Conservation (phyloP, 176 grass and related monocot species). For the Musa acuminata region DNA sequence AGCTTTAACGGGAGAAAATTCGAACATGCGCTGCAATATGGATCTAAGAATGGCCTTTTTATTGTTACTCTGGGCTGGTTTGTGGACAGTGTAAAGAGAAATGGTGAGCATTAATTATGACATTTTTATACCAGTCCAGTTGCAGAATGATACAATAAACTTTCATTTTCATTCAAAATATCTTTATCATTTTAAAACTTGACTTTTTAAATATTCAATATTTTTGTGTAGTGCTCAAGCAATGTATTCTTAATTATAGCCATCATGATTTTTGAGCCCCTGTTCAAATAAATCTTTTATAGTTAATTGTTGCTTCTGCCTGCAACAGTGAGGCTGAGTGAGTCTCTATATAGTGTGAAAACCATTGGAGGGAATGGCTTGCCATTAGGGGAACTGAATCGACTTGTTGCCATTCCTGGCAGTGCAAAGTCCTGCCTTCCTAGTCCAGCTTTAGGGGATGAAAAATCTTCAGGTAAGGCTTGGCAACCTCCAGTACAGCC, state of each 20-base stretch:
- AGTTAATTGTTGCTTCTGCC: conserved; percentile 17
- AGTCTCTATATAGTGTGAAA: conserved; percentile 68
- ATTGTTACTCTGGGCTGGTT: conserved; percentile 77
- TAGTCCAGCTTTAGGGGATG: conserved; percentile 40
- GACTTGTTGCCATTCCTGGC: conserved; percentile 40
- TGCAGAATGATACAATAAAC: not conserved
- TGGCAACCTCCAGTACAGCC: conserved; percentile 23
- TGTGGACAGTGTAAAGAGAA: conserved; percentile 68
- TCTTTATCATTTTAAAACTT: not conserved
- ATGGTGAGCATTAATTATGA: conserved; percentile 31
- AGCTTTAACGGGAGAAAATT: conserved; percentile 77
- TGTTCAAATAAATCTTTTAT: not conserved
- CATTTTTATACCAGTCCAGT: not conserved
- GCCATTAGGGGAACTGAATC: conserved; percentile 56
- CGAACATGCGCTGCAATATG: conserved; percentile 82
- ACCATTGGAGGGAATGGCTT: conserved; percentile 49
- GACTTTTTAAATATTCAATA: conserved; percentile 4
- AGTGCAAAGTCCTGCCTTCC: conserved; percentile 76
- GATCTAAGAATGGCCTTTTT: conserved; percentile 53
- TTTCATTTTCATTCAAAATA: too few relatives aligned
- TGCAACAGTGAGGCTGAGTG: conserved; percentile 62
- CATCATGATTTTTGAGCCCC: too few relatives aligned
- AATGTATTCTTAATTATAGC: too few relatives aligned
- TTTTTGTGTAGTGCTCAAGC: conserved; percentile 4
- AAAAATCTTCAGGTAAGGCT: conserved; percentile 25